phyloP scores from a whole-genome alignment of 2,329 filamentous ascomycete genomes.

The Periconia sp. region DNA sequence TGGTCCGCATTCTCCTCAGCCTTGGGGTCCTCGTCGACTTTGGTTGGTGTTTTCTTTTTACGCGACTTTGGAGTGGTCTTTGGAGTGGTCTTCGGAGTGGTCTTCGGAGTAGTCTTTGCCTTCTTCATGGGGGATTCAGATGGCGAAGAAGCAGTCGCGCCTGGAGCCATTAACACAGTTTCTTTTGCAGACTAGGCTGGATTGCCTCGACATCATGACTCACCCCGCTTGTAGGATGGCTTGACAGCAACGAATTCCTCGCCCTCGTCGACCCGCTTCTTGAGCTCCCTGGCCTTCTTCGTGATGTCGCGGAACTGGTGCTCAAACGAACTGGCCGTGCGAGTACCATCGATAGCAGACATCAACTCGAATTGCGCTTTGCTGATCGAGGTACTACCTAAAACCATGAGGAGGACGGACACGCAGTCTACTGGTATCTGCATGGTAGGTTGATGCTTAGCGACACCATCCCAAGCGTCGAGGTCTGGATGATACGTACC shows the following conservation, averaged over 20 bases:
- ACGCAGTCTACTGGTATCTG: conserved; percentile 31
- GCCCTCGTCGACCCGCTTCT: conserved; percentile 27
- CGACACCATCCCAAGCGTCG: no score
- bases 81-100: conserved; percentile 11
- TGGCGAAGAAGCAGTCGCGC: conserved; percentile 5
- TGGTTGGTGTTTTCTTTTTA: conserved; percentile 16
- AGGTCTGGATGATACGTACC: no score
- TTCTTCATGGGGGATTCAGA: conserved; percentile 29
- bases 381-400: conserved; percentile 23
- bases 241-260: conserved; percentile 30
- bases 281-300: conserved; percentile 35
- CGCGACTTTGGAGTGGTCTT: conserved; percentile 19
- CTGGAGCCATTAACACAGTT: conserved; percentile 12
- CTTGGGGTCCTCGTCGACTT: neutral
- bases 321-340: conserved; percentile 29
- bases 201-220: neutral
- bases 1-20: no score
- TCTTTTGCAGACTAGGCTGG: no score
- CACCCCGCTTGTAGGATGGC: conserved; percentile 24
- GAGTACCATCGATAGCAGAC: conserved; percentile 31
- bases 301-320: conserved; percentile 33
- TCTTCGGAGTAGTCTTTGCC: conserved; percentile 21
- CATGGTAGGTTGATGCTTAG: no score
- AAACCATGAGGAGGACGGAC: conserved; percentile 29
- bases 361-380: conserved; percentile 34